A percentile compares a stretch with the other conserved stretches of the same genome.
Evolutionary conservation across 129 eudicot genomes (phyloP).

Genomic region (Rutidosis leptorrhynchoides): DNA sequence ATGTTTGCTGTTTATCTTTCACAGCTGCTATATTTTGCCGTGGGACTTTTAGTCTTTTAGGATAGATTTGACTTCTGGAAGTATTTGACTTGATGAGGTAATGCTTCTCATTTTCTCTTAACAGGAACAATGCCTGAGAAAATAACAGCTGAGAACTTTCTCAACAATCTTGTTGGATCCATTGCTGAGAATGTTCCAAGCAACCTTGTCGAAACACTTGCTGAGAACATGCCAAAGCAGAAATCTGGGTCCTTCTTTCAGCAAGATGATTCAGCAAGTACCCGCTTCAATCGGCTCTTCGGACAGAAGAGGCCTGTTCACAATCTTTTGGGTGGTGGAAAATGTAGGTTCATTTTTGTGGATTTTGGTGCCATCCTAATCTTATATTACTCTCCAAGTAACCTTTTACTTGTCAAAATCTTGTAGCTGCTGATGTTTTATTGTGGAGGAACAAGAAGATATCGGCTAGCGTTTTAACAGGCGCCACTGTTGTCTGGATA

Average conservation of each 20-base stretch:
- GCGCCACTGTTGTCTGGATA: conserved; percentile 74
- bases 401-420: background rate
- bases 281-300: conserved; percentile 61
- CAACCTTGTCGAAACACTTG: conserved; percentile 64
- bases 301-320: conserved; percentile 81
- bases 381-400: background rate
- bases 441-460: conserved; percentile 95
- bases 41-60: no score
- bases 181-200: conserved; percentile 58
- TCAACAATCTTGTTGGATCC: no score
- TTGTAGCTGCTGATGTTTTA: conserved; percentile 84
- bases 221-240: conserved; percentile 50
- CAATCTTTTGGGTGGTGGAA: conserved; percentile 80
- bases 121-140: no score
- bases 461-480: conserved; percentile 55
- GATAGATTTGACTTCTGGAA: no score
- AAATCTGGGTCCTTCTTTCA: conserved; percentile 42
- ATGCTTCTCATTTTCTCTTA: no score
- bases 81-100: no score
- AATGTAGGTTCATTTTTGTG: conserved; percentile 53
- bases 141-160: no score
- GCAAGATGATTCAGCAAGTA: conserved; percentile 49
- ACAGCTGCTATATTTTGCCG: no score
- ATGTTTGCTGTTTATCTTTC: no score
- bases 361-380: no score